Evolutionary conservation across 2,329 filamentous ascomycete genomes (phyloP).

Genomic region (Diplodia scrobiculata): DNA sequence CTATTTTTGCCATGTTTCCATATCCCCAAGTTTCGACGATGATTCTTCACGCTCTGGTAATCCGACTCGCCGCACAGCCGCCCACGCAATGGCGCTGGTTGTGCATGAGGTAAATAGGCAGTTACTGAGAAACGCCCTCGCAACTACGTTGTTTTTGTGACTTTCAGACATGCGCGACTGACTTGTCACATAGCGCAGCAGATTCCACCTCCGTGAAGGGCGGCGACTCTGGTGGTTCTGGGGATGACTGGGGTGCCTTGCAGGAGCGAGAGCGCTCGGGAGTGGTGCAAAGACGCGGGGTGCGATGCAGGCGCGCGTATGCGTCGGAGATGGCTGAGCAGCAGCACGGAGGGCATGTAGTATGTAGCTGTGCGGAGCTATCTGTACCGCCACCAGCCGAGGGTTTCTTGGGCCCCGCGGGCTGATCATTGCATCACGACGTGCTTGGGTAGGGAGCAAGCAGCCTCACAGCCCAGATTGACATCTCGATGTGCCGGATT

Average conservation of each 20-base stretch:
- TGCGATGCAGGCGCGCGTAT: conserved; percentile 5
- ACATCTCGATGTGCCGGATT: neutral
- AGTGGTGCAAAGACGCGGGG: conserved; percentile 13
- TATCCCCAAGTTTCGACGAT: conserved; percentile 31
- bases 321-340: conserved; percentile 10
- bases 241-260: conserved; percentile 21
- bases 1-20: conserved; percentile 3
- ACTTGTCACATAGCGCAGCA: conserved; percentile 27
- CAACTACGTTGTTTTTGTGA: neutral
- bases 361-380: conserved; percentile 14
- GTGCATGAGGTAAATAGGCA: conserved; percentile 55
- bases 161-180: conserved; percentile 2
- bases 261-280: conserved; percentile 5
- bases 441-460: neutral
- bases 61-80: conserved; percentile 54
- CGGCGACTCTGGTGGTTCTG: conserved; percentile 18
- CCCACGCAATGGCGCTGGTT: conserved; percentile 49
- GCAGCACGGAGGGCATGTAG: conserved; percentile 1
- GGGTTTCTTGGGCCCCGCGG: neutral
- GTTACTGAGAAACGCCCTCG: conserved; percentile 44
- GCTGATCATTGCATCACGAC: conserved; percentile 24
- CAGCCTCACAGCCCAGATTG: neutral
- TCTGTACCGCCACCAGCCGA: conserved; percentile 12
- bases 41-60: conserved; percentile 50
- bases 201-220: neutral